Percentiles rank a stretch among this genome's conserved stretches.
phyloP scores from a whole-genome alignment of 2,329 filamentous ascomycete genomes.

The Aspergillus spinulosporus region DNA sequence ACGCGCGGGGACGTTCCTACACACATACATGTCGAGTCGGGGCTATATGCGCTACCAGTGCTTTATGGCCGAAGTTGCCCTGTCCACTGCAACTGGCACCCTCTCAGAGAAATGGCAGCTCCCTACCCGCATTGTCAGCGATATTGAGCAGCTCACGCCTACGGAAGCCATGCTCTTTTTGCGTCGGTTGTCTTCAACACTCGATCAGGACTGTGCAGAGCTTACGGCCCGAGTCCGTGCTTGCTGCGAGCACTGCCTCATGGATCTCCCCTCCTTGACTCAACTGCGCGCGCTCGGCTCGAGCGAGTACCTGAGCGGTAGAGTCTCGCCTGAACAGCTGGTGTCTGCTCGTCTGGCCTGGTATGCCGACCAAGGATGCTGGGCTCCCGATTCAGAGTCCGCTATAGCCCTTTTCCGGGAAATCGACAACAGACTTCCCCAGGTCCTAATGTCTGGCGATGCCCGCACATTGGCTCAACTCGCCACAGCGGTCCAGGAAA shows the following conservation, averaged over 20 bases:
- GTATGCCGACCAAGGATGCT: constrained; percentile 42
- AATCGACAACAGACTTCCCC: constrained; percentile 29
- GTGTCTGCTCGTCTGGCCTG: constrained; percentile 42
- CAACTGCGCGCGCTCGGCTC: constrained; percentile 42
- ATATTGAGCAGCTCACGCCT: constrained; percentile 39
- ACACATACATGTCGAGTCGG: constrained; percentile 39
- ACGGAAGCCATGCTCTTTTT: constrained; percentile 29
- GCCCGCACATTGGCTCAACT: constrained; percentile 38
- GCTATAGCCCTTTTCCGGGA: constrained; percentile 38
- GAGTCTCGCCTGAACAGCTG: constrained; percentile 37
- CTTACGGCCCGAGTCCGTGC: constrained; percentile 21
- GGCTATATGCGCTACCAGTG: constrained; percentile 31
- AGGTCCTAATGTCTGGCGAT: constrained; percentile 28
- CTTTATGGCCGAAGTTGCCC: constrained; percentile 32
- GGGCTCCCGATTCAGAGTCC: constrained; percentile 29
- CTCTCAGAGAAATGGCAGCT: constrained; percentile 23
- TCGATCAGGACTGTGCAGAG: constrained; percentile 8
- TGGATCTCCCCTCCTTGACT: constrained; percentile 35
- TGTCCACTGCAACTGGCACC: constrained; percentile 26
- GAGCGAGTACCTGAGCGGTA: constrained; percentile 42
- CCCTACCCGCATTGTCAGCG: constrained; percentile 33
- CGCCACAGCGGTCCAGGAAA: constrained; percentile 35
- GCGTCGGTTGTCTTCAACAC: constrained; percentile 13
- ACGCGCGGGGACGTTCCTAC: constrained; percentile 35
- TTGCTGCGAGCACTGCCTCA: constrained; percentile 24